These are phyloP conservation scores for Spathaspora boniae DNA, from an alignment of 805 yeast species.

Conservation along the genomic window DNA sequence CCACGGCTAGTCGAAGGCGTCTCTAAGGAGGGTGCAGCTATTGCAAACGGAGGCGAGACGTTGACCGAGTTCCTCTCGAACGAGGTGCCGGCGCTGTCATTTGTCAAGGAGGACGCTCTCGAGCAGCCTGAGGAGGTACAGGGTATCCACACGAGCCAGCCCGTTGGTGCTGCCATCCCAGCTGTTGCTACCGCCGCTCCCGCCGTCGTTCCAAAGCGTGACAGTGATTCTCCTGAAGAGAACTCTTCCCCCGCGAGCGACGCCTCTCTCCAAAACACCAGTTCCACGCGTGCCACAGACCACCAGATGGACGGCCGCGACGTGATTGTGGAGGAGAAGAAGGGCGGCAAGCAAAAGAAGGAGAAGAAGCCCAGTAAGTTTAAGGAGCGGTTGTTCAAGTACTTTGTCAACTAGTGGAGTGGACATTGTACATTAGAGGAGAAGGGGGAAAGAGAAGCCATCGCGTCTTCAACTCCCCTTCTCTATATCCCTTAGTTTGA, in stretches of 20 bases:
- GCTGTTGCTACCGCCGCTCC: neutral
- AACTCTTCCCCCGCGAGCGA: slow-evolving; percentile 5
- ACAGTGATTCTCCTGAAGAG: neutral
- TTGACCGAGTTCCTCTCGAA: no score
- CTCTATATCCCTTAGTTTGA: neutral
- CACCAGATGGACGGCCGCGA: neutral
- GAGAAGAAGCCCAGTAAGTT: slow-evolving; percentile 4
- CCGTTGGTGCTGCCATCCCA: neutral
- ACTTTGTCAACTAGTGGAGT: slow-evolving; percentile 7
- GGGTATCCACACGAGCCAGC: neutral
- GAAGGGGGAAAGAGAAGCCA: neutral
- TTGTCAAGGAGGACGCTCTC: no score
- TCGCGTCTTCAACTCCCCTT: neutral
- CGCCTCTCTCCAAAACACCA: slow-evolving; percentile 2
- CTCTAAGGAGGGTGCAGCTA: no score
- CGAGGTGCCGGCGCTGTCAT: no score
- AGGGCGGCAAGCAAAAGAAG: slow-evolving; percentile 2
- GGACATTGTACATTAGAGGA: slow-evolving; percentile 1
- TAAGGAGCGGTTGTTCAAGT: slow-evolving; percentile 6
- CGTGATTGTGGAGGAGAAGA: slow-evolving; percentile 1
- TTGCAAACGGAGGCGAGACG: no score
- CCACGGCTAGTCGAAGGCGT: no score
- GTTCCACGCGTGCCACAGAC: slow-evolving; percentile 4
- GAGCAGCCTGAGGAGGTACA: no score
- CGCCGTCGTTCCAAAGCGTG: neutral